These are phyloP conservation scores for Pyracantha coccinea DNA, from an alignment of 331 rosid species.

Conservation along the genomic window DNA sequence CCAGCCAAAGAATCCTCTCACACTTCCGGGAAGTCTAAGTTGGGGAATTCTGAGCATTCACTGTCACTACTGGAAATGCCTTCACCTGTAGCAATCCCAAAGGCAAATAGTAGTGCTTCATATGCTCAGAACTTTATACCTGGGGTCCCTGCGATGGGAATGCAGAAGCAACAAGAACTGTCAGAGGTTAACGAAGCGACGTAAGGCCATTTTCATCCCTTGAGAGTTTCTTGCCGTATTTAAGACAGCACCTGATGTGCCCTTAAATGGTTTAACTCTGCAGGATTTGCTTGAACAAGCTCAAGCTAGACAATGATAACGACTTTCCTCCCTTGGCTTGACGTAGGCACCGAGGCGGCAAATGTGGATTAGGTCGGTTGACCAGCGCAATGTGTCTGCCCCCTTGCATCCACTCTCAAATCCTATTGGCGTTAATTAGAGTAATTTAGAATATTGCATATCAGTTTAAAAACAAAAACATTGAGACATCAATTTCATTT, in stretches of 20 bases:
- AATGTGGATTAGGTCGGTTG: too few relatives aligned
- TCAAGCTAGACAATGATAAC: constrained; percentile 8
- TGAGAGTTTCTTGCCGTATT: constrained; percentile 10
- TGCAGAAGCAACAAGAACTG: constrained; percentile 14
- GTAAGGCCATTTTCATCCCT: constrained; percentile 15
- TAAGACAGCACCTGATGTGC: neutral
- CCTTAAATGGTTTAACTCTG: constrained; percentile 9
- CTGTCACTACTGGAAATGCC: constrained; percentile 32
- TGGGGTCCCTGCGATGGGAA: constrained; percentile 5
- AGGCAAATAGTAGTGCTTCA: constrained; percentile 29
- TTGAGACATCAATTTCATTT: too few relatives aligned
- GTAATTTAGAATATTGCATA: too few relatives aligned
- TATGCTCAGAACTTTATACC: constrained; percentile 16
- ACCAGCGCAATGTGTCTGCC: too few relatives aligned
- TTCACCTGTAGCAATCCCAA: constrained; percentile 20
- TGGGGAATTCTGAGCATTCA: constrained; percentile 19
- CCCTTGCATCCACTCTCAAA: too few relatives aligned
- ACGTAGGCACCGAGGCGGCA: neutral
- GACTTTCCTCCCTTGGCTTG: constrained; percentile 10
- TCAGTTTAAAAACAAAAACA: too few relatives aligned
- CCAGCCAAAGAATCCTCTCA: constrained; percentile 28
- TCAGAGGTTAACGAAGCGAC: constrained; percentile 3
- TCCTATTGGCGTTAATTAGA: too few relatives aligned
- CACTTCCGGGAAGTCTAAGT: constrained; percentile 3
- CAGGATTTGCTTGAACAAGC: constrained; percentile 5